These are phyloP conservation scores for Fragaria nilgerrensis DNA, from an alignment of 306 rosid genomes.

Conservation along the genomic window DNA sequence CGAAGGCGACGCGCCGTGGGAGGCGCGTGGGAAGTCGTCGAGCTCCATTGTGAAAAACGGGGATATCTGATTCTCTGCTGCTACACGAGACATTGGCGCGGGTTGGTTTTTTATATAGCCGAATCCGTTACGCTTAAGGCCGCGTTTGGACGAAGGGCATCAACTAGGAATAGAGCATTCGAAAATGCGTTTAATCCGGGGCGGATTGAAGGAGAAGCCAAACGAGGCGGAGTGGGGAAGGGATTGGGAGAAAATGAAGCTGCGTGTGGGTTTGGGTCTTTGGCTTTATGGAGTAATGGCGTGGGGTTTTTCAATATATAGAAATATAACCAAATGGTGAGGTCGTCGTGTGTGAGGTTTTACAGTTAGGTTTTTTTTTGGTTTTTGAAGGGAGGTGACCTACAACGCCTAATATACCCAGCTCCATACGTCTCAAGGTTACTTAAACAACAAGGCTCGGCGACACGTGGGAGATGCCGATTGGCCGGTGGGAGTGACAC, in stretches of 20 bases:
- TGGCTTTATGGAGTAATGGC: neutral
- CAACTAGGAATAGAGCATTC: neutral
- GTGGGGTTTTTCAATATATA: constrained; percentile 14
- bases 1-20: constrained; percentile 42
- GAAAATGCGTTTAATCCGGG: neutral
- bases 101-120: neutral
- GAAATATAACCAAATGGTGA: constrained; percentile 9
- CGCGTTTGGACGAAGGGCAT: neutral
- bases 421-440: constrained; percentile 26
- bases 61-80: constrained; percentile 38
- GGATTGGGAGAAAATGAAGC: neutral
- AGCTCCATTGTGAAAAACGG: constrained; percentile 47
- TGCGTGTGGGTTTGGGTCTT: neutral
- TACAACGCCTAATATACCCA: constrained; percentile 53
- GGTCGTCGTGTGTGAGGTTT: constrained; percentile 11
- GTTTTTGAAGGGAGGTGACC: constrained; percentile 72
- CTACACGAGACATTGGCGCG: constrained; percentile 37
- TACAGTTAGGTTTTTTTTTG: neutral
- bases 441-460: neutral
- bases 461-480: constrained; percentile 24
- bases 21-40: constrained; percentile 24
- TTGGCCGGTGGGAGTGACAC: constrained; percentile 33
- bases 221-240: neutral
- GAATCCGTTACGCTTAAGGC: neutral
- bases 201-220: neutral